Conservation (phyloP, 257 asterid genomes). For the Solanum sitiens region DNA sequence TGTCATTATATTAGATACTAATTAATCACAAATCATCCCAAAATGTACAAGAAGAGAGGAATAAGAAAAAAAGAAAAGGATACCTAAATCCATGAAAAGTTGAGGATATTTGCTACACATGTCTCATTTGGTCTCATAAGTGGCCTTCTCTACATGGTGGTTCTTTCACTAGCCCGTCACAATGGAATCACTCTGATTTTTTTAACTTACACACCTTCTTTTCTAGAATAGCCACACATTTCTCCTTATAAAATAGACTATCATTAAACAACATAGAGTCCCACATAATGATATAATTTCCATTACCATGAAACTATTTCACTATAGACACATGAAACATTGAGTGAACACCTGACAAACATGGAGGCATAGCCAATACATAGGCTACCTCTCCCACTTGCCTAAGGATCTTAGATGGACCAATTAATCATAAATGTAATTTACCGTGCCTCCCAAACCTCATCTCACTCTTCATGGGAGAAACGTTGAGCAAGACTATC, state of each 20-base stretch:
- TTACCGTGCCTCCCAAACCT: neutral
- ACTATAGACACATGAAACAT: neutral
- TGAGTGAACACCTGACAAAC: neutral
- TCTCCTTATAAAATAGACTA: neutral
- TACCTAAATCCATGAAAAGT: neutral
- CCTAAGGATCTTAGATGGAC: neutral
- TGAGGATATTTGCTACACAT: neutral
- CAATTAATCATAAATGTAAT: neutral
- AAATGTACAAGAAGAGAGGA: neutral
- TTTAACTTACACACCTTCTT: neutral
- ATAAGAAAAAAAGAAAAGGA: neutral
- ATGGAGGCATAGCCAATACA: neutral
- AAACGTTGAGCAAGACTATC: neutral
- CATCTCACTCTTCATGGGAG: neutral
- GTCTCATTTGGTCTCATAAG: neutral
- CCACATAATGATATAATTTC: neutral
- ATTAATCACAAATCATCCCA: neutral
- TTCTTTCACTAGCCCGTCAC: neutral
- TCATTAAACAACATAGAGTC: neutral
- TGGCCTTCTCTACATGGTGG: neutral
- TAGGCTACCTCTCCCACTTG: neutral
- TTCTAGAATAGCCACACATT: neutral
- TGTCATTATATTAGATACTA: neutral
- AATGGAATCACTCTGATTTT: neutral
- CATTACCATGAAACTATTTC: neutral